Base-by-base conservation (phyloP, 1,284 basidiomycete species). In the Xerocomus nothofagi region DNA sequence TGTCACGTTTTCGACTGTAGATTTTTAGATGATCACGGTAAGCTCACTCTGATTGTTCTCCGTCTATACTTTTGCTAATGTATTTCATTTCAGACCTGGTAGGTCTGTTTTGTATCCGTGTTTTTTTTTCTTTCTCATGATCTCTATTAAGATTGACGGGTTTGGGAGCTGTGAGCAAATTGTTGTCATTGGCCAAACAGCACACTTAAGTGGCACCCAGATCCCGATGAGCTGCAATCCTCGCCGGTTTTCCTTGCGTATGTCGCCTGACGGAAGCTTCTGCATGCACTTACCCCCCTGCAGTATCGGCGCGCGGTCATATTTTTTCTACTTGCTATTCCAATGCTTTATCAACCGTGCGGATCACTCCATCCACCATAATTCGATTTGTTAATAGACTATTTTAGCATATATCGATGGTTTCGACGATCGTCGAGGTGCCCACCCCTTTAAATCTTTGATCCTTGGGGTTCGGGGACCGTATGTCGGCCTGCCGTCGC, bases 261-360 rank as follows among this genome's bases (percentile, higher is more conserved):
- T 58, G 80, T 66, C n/a, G 18, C 44, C 8, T 37, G 26, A n/a
- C 14, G 11, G 12, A 36, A 20, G 1, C 33, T 27, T 44, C 8
- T 38, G 12, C 14, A 7, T n/a, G 1, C 2, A 39, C 29, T 56
- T 0, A 56, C 50, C 27, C 31, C 31, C 26, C 9, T 11, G 18
- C 47, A 91, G 88, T 7, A 85, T 91, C 48, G 93, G 93, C 17
- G 72, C 82, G 3, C 75, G 90, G 58, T 91, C 87, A 17, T 95
- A 93, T 70, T 95, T 95, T 68, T 94, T 89, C 75, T 98, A 84
- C 72, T 74, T 96, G 17, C 73, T 97, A 0, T 97, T 98, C 75
- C 94, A 97, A 62, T 89, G 91, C 56, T 96, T 96, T 69, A 82
- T 91, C 57, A 86, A 87, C 55, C 78, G 88, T 88, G 60, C 58